A percentile compares a stretch with the other conserved stretches of the same genome.
Evolutionary conservation across 495 filamentous ascomycete genomes (phyloP).

Genomic region (Cercophora scortea): DNA sequence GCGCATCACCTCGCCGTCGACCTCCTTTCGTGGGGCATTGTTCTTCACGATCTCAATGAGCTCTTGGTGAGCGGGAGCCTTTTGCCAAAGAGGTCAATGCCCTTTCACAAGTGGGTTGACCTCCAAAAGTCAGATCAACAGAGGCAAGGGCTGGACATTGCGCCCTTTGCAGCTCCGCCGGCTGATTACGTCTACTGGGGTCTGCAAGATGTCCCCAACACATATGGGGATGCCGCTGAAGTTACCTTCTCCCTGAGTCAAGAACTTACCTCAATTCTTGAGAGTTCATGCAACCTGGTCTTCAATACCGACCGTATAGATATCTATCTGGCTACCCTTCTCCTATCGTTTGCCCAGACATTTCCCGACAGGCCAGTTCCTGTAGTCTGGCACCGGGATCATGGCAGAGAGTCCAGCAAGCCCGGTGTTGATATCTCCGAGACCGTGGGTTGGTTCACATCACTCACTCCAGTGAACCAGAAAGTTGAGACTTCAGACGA

Average conservation of each 20-base stretch:
- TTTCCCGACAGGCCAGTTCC: conserved; percentile 48
- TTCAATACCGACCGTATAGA: conserved; percentile 40
- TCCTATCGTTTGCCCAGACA: conserved; percentile 40
- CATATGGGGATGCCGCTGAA: conserved; percentile 34
- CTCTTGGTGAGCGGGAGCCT: conserved; percentile 43
- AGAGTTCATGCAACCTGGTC: conserved; percentile 33
- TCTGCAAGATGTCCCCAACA: conserved; percentile 33
- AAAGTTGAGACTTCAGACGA: conserved; percentile 28
- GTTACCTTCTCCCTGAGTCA: conserved; percentile 34
- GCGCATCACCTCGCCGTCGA: conserved; percentile 66
- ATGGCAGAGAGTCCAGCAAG: conserved; percentile 31
- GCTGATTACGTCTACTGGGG: conserved; percentile 41
- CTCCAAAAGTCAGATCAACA: conserved; percentile 27
- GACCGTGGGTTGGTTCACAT: conserved; percentile 44
- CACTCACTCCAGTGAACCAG: conserved; percentile 30
- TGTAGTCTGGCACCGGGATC: conserved; percentile 45
- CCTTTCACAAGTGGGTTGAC: conserved; percentile 58
- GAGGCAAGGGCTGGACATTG: conserved; percentile 10
- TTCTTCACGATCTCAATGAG: conserved; percentile 60
- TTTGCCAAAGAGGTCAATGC: conserved; percentile 35
- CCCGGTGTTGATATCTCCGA: conserved; percentile 33
- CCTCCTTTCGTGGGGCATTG: conserved; percentile 61
- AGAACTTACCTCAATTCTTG: conserved; percentile 34
- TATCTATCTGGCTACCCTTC: conserved; percentile 40
- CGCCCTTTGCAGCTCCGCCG: conserved; percentile 24